These are phyloP conservation scores for Penicillium glabrum DNA, from an alignment of 2,329 filamentous ascomycete genomes.

Conservation along the genomic window DNA sequence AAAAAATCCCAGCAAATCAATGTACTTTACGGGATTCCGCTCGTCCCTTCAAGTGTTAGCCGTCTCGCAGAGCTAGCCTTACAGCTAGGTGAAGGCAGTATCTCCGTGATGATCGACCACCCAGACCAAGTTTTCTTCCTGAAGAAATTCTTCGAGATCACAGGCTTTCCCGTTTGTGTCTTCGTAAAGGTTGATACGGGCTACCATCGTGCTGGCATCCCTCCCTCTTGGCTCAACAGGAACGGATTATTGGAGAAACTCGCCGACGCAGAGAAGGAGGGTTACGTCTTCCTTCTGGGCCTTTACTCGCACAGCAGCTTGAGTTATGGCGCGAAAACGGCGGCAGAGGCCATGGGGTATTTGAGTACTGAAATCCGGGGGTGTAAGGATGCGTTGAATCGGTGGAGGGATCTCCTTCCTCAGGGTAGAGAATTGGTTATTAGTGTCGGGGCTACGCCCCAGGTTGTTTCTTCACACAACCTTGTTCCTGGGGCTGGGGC, in stretches of 20 bases:
- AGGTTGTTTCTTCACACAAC: constrained; percentile 66
- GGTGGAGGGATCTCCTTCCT: constrained; percentile 16
- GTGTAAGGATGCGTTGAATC: constrained; percentile 33
- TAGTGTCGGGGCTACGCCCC: constrained; percentile 76
- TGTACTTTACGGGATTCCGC: constrained; percentile 71
- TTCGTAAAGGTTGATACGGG: constrained; percentile 77
- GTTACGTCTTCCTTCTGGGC: constrained; percentile 53
- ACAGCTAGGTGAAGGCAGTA: constrained; percentile 54
- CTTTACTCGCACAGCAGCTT: constrained; percentile 74
- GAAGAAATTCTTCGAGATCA: constrained; percentile 43
- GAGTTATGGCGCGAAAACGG: constrained; percentile 61
- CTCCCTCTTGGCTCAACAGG: constrained; percentile 48
- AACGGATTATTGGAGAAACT: constrained; percentile 31
- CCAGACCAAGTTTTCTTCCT: constrained; percentile 57
- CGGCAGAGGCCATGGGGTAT: constrained; percentile 59
- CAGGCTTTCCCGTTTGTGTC: constrained; percentile 53
- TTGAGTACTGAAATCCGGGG: constrained; percentile 61
- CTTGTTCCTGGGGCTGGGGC: constrained; percentile 40
- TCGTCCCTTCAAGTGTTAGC: constrained; percentile 60
- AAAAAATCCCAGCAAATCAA: constrained; percentile 57
- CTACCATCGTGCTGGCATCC: constrained; percentile 67
- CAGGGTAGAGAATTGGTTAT: constrained; percentile 49
- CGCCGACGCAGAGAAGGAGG: constrained; percentile 24
- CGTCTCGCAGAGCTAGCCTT: constrained; percentile 60
- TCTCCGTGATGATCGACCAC: constrained; percentile 72